Evolutionary conservation across 257 asterid genomes (phyloP).

Genomic region (Gynochthodes officinalis): DNA sequence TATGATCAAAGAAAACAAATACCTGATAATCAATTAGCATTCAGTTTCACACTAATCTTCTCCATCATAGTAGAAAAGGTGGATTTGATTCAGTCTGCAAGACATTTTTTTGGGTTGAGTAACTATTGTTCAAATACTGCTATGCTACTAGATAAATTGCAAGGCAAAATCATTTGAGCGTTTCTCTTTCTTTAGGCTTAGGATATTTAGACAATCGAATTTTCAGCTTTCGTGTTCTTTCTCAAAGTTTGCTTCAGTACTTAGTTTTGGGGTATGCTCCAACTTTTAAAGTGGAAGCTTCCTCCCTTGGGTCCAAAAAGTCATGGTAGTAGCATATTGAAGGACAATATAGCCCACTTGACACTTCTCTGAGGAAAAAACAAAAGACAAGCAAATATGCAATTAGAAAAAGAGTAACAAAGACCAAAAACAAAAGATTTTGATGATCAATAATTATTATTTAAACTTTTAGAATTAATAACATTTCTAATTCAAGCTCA

Average conservation of each 20-base stretch:
- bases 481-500: too few relatives aligned
- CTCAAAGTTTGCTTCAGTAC: neutral
- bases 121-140: neutral
- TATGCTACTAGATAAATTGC: neutral
- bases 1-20: neutral
- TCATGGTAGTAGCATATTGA: neutral
- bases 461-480: too few relatives aligned
- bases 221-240: slow-evolving; percentile 10
- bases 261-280: neutral
- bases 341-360: neutral
- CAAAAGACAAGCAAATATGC: neutral
- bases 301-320: slow-evolving; percentile 21
- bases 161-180: neutral
- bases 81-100: neutral
- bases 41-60: too few relatives aligned
- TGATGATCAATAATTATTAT: neutral
- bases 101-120: neutral
- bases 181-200: slow-evolving; percentile 8
- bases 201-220: slow-evolving; percentile 2
- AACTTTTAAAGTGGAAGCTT: neutral
- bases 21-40: neutral
- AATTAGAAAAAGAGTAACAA: neutral
- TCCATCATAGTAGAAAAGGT: neutral
- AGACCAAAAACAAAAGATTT: neutral
- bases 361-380: too few relatives aligned